phyloP scores from a whole-genome alignment of 306 rosid genomes.

The Luffa acutangula region DNA sequence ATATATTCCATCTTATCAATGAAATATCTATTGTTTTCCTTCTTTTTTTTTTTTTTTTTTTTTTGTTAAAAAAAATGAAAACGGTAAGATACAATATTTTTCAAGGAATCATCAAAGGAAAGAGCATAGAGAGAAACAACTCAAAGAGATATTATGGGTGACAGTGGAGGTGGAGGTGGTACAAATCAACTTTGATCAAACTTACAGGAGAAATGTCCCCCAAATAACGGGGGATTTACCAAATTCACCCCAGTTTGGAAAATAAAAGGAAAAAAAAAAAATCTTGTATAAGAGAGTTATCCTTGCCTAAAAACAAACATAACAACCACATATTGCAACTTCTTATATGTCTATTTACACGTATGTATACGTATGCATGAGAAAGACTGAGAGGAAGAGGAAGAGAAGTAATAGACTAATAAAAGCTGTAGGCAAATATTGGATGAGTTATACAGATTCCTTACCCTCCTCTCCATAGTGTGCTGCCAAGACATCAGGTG shows the following conservation, averaged over 20 bases:
- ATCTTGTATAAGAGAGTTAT: neutral
- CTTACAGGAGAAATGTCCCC: neutral
- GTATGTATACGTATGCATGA: neutral
- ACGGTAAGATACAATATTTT: neutral
- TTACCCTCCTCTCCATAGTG: constrained; percentile 97
- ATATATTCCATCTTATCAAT: neutral
- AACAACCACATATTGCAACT: neutral
- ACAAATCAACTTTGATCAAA: neutral
- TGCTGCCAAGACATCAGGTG: constrained; percentile 78
- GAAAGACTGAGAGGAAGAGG: neutral
- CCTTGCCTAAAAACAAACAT: neutral
- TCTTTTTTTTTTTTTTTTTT: no score
- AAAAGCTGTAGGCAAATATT: neutral
- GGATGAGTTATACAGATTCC: neutral
- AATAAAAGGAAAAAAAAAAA: neutral
- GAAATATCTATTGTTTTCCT: neutral
- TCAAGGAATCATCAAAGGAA: neutral
- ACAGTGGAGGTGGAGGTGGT: neutral
- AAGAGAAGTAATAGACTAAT: neutral
- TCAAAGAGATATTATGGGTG: neutral
- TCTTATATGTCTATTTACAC: neutral
- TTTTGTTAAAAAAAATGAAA: neutral
- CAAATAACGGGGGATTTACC: constrained; percentile 1
- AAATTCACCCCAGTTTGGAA: neutral
- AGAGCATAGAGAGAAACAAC: neutral